phyloP scores from a whole-genome alignment of 176 grass and related monocot genomes.

The Aegilops longissima region DNA sequence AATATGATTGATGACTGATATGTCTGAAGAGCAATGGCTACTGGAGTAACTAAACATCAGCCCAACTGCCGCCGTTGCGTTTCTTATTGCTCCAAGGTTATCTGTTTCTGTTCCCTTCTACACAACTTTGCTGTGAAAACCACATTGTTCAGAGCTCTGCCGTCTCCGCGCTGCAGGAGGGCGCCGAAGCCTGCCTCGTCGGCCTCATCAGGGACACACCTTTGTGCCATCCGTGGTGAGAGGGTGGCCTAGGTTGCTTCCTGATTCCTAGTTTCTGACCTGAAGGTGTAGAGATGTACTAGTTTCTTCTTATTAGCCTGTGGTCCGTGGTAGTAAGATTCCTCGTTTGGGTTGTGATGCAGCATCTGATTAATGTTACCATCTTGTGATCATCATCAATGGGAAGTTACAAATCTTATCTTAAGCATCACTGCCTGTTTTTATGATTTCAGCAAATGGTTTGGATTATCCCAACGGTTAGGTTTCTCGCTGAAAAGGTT shows the following conservation, averaged over 20 bases:
- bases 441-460: neutral
- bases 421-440: neutral
- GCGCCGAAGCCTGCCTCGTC: slow-evolving; percentile 61
- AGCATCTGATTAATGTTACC: neutral
- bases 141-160: neutral
- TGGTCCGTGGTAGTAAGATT: neutral
- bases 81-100: too few relatives aligned
- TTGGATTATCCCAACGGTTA: neutral
- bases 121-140: too few relatives aligned
- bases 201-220: slow-evolving; percentile 70
- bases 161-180: slow-evolving; percentile 60
- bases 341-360: neutral
- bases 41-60: too few relatives aligned
- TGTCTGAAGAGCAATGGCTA: too few relatives aligned
- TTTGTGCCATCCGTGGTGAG: slow-evolving; percentile 70
- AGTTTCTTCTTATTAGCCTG: too few relatives aligned
- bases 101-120: too few relatives aligned
- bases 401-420: neutral
- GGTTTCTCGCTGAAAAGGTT: neutral
- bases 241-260: slow-evolving; percentile 15
- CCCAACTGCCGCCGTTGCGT: too few relatives aligned
- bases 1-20: too few relatives aligned
- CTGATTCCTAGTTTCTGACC: too few relatives aligned
- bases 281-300: too few relatives aligned
- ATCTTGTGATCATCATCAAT: neutral